Evolutionary conservation across 2,329 filamentous ascomycete species (phyloP).

Genomic region (Microdochium nivale): DNA sequence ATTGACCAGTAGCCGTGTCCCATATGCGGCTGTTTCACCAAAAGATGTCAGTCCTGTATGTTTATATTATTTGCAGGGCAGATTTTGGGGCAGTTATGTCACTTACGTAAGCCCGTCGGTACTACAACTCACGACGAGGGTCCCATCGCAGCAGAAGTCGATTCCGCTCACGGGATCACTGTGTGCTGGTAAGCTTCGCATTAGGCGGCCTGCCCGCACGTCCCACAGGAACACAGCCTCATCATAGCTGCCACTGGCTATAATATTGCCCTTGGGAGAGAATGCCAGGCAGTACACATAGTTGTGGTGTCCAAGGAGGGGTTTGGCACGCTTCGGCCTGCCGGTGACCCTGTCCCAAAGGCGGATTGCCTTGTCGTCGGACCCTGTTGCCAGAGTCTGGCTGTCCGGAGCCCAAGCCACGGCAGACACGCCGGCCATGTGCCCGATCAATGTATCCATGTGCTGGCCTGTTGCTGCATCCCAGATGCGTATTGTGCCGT

Average conservation of each 20-base stretch:
- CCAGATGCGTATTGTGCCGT: conserved; percentile 90
- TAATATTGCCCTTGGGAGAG: conserved; percentile 95
- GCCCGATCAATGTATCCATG: conserved; percentile 83
- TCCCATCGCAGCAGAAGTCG: conserved; percentile 88
- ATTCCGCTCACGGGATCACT: conserved; percentile 92
- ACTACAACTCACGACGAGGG: conserved; percentile 82
- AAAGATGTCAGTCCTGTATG: background rate
- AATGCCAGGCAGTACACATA: conserved; percentile 93
- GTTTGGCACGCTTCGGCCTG: conserved; percentile 42
- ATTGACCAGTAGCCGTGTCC: conserved; percentile 94
- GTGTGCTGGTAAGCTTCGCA: conserved; percentile 88
- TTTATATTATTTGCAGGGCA: background rate
- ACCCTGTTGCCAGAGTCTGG: conserved; percentile 78
- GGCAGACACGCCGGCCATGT: conserved; percentile 86
- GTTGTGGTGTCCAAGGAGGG: conserved; percentile 83
- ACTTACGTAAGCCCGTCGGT: conserved; percentile 79
- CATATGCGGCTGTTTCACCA: conserved; percentile 61
- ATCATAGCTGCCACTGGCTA: conserved; percentile 92
- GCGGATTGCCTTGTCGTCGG: conserved; percentile 92
- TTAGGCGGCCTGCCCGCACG: conserved; percentile 74
- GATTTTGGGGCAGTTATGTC: background rate
- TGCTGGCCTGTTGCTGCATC: conserved; percentile 68
- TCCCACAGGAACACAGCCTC: conserved; percentile 98
- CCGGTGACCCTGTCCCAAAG: conserved; percentile 73
- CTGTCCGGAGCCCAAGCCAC: conserved; percentile 93